Conservation (phyloP, 768 basidiomycete species). For the Podaxis sp. region DNA sequence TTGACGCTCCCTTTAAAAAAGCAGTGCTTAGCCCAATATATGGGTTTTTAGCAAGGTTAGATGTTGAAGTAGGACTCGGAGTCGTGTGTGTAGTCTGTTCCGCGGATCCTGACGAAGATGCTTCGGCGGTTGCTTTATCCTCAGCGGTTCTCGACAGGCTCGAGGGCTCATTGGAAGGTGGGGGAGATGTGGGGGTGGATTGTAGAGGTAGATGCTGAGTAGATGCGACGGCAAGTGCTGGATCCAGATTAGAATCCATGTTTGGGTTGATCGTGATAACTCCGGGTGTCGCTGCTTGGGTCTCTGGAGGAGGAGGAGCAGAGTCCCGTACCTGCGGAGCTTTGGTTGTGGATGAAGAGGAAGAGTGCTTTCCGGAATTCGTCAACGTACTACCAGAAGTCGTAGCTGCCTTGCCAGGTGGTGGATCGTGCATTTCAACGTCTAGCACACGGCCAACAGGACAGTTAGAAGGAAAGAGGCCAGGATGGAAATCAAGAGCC, state of each 20-base stretch:
- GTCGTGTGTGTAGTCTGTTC: slow-evolving; percentile 11
- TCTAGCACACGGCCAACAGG: background rate
- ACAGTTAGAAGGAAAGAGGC: background rate
- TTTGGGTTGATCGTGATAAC: slow-evolving; percentile 3
- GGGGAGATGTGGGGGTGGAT: background rate
- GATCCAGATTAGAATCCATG: slow-evolving; percentile 23
- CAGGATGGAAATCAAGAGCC: background rate
- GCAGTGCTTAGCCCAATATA: slow-evolving; percentile 29
- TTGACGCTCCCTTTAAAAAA: slow-evolving; percentile 18
- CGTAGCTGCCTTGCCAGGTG: background rate
- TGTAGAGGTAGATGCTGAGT: background rate
- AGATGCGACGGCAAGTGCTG: background rate
- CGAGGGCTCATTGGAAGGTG: slow-evolving; percentile 4
- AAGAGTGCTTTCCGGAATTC: background rate
- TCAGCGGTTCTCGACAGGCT: background rate
- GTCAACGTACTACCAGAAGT: background rate
- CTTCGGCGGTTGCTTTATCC: slow-evolving; percentile 1
- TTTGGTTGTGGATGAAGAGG: slow-evolving; percentile 5
- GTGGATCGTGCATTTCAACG: background rate
- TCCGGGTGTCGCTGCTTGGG: background rate
- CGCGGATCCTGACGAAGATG: slow-evolving; percentile 4
- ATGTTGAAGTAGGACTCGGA: slow-evolving; percentile 14
- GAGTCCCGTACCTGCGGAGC: background rate
- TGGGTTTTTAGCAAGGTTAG: slow-evolving; percentile 25
- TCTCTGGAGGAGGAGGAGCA: background rate